Evolutionary conservation across 2,329 filamentous ascomycete species (phyloP).

Genomic region (Aspergillus phoenicis): DNA sequence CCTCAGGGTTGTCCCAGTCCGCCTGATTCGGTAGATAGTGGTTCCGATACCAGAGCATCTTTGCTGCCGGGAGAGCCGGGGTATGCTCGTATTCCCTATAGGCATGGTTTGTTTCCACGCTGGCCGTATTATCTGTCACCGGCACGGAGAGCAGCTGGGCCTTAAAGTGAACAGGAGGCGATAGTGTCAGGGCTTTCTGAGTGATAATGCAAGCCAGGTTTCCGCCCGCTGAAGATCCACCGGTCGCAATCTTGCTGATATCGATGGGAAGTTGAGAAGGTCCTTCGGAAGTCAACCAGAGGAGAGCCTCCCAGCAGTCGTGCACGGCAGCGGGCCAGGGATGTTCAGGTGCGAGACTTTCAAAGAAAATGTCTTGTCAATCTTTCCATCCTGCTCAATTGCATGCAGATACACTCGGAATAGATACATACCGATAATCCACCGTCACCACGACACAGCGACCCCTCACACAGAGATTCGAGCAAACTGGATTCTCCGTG

Average conservation of each 20-base stretch:
- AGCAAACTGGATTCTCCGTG: conserved; percentile 60
- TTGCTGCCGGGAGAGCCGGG: conserved; percentile 56
- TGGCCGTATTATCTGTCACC: conserved; percentile 61
- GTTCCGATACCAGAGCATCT: conserved; percentile 64
- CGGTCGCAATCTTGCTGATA: conserved; percentile 49
- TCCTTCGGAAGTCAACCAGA: conserved; percentile 50
- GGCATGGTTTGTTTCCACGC: conserved; percentile 46
- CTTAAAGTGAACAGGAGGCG: conserved; percentile 43
- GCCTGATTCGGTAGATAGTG: conserved; percentile 57
- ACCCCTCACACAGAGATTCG: conserved; percentile 55
- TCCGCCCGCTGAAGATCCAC: conserved; percentile 56
- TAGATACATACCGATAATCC: conserved; percentile 54
- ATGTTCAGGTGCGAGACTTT: conserved; percentile 58
- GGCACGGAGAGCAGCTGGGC: conserved; percentile 60
- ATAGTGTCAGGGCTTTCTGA: conserved; percentile 50
- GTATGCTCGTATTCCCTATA: conserved; percentile 56
- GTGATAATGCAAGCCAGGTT: conserved; percentile 58
- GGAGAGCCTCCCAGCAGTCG: conserved; percentile 59
- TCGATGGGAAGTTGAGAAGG: conserved; percentile 46
- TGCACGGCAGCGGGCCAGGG: conserved; percentile 61
- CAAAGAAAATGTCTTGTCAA: neutral
- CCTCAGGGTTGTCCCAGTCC: conserved; percentile 55
- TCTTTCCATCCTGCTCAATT: neutral
- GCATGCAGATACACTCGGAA: neutral
- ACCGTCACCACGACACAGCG: conserved; percentile 58